phyloP scores from a whole-genome alignment of 352 stramenopile genomes.

The Globisporangium yorkense region DNA sequence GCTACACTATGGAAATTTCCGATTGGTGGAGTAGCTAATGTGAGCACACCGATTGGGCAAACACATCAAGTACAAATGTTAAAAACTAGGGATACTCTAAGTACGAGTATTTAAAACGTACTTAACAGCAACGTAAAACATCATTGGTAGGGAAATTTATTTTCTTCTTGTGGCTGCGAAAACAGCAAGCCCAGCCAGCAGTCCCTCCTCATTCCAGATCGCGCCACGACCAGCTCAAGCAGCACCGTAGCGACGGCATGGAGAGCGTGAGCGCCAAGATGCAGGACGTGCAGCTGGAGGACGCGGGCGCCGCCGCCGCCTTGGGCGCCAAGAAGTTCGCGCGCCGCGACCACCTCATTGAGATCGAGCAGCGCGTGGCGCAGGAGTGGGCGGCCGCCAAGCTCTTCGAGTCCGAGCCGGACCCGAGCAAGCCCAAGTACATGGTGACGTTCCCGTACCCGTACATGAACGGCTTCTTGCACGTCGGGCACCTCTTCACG shows the following conservation, averaged over 20 bases:
- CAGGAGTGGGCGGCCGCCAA: slow-evolving; percentile 84
- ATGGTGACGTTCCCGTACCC: slow-evolving; percentile 99
- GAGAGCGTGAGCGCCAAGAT: slow-evolving; percentile 78
- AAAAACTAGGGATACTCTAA: too few species aligned
- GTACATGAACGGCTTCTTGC: slow-evolving; percentile 99
- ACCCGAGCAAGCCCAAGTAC: slow-evolving; percentile 91
- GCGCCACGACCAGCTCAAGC: slow-evolving; percentile 76
- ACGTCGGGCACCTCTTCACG: slow-evolving; percentile 97
- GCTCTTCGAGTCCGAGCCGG: slow-evolving; percentile 87
- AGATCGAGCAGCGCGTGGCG: slow-evolving; percentile 91
- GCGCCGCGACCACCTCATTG: slow-evolving; percentile 86
- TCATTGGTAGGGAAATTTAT: too few species aligned
- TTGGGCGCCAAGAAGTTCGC: slow-evolving; percentile 63
- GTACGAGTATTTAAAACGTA: too few species aligned
- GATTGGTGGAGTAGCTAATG: too few species aligned
- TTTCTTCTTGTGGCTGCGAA: background rate
- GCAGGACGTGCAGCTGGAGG: slow-evolving; percentile 67
- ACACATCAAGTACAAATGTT: too few species aligned
- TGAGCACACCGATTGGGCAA: too few species aligned
- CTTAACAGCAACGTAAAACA: too few species aligned
- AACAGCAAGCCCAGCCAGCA: background rate
- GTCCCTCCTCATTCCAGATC: background rate
- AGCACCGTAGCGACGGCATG: slow-evolving; percentile 37
- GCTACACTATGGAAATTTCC: too few species aligned
- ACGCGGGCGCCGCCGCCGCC: slow-evolving; percentile 25